Evolutionary conservation across 805 yeast species (phyloP).

Genomic region (Cyberlindnera maritima): DNA sequence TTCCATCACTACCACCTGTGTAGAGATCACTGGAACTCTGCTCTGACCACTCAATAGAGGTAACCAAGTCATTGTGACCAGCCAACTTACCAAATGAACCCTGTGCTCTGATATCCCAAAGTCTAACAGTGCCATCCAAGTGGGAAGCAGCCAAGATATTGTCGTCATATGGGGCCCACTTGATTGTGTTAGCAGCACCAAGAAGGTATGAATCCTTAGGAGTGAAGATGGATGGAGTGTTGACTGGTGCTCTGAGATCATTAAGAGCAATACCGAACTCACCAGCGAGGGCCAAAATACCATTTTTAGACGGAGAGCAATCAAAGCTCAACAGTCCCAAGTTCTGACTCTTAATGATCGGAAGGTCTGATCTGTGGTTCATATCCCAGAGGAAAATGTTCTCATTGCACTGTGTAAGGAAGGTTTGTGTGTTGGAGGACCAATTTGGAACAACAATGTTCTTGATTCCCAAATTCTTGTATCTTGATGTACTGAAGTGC

Average conservation of each 20-base stretch:
- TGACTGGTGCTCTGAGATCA: slow-evolving; percentile 52
- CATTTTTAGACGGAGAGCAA: slow-evolving; percentile 42
- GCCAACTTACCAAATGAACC: slow-evolving; percentile 49
- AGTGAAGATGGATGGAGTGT: slow-evolving; percentile 37
- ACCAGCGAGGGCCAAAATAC: slow-evolving; percentile 63
- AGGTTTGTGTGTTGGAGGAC: slow-evolving; percentile 26
- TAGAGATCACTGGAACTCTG: slow-evolving; percentile 48
- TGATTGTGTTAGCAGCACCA: slow-evolving; percentile 40
- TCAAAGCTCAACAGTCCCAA: slow-evolving; percentile 53
- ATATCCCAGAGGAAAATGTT: slow-evolving; percentile 77
- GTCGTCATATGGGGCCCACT: slow-evolving; percentile 64
- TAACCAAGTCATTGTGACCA: slow-evolving; percentile 56
- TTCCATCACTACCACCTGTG: slow-evolving; percentile 63
- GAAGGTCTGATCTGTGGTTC: slow-evolving; percentile 53
- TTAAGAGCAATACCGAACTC: slow-evolving; percentile 70
- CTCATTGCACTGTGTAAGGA: slow-evolving; percentile 65
- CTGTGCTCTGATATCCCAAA: slow-evolving; percentile 74
- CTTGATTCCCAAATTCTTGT: slow-evolving; percentile 17
- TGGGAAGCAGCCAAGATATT: slow-evolving; percentile 66
- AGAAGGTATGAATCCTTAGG: slow-evolving; percentile 35
- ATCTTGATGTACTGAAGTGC: slow-evolving; percentile 41
- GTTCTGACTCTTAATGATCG: slow-evolving; percentile 51
- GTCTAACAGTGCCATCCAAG: slow-evolving; percentile 49
- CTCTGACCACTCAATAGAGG: slow-evolving; percentile 59
- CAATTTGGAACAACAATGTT: slow-evolving; percentile 20